Percentiles rank a stretch among this genome's conserved stretches.
Evolutionary conservation across 352 stramenopile genomes (phyloP).

Genomic region (Thalassiosira sp.): DNA sequence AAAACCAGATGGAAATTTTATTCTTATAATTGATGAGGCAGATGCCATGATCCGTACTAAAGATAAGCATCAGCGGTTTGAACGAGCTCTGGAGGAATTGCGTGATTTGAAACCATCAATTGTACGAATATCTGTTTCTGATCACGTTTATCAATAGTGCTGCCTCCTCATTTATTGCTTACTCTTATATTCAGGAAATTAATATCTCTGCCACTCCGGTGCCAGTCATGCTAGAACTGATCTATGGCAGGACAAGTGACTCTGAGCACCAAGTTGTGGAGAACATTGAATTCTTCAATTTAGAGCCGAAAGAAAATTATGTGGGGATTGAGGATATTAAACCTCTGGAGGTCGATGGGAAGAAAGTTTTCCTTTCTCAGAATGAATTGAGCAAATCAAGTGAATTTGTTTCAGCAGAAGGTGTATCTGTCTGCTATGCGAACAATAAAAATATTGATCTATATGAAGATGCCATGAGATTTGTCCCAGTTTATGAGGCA

Average conservation of each 20-base stretch:
- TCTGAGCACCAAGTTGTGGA: background rate
- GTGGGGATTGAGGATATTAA: slow-evolving; percentile 39
- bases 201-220: slow-evolving; percentile 38
- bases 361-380: slow-evolving; percentile 39
- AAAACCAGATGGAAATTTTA: slow-evolving; percentile 29
- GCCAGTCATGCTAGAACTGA: slow-evolving; percentile 31
- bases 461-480: slow-evolving; percentile 38
- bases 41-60: slow-evolving; percentile 49
- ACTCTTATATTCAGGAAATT: slow-evolving; percentile 15
- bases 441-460: slow-evolving; percentile 36
- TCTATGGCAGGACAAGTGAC: background rate
- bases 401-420: background rate
- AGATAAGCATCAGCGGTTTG: slow-evolving; percentile 38
- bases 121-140: slow-evolving; percentile 12
- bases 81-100: slow-evolving; percentile 34
- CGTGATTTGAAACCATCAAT: slow-evolving; percentile 34
- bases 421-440: slow-evolving; percentile 21
- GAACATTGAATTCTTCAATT: slow-evolving; percentile 43
- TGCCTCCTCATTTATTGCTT: background rate
- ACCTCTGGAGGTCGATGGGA: slow-evolving; percentile 26
- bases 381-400: slow-evolving; percentile 30
- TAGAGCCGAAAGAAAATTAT: slow-evolving; percentile 35
- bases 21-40: slow-evolving; percentile 44
- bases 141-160: background rate
- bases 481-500: background rate